phyloP scores from a whole-genome alignment of 495 filamentous ascomycete genomes.

The Hypoxylon trugodes region DNA sequence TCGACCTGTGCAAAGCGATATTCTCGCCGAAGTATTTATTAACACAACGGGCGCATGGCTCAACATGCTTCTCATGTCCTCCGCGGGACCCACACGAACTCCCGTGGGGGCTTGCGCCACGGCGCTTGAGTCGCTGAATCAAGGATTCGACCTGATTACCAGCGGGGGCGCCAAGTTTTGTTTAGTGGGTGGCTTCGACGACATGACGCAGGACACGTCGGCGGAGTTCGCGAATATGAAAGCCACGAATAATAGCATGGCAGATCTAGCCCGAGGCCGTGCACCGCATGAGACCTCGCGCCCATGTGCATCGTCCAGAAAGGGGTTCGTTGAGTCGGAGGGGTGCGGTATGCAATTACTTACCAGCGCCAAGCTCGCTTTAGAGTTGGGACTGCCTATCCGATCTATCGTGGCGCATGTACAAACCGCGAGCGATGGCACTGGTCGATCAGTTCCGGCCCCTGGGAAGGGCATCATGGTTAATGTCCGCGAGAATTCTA shows the following conservation, averaged over 20 bases:
- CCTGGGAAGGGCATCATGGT: slow-evolving; percentile 96
- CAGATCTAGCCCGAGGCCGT: slow-evolving; percentile 91
- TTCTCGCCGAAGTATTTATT: slow-evolving; percentile 98
- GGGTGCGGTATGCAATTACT: slow-evolving; percentile 97
- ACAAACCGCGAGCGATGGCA: slow-evolving; percentile 97
- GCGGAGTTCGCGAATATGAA: slow-evolving; percentile 99
- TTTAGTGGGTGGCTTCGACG: slow-evolving; percentile 97
- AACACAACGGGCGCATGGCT: slow-evolving; percentile 99
- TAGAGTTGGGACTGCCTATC: slow-evolving; percentile 98
- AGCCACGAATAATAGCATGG: slow-evolving; percentile 93
- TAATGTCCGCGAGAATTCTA: slow-evolving; percentile 84
- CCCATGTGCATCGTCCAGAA: slow-evolving; percentile 92
- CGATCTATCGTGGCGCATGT: slow-evolving; percentile 92
- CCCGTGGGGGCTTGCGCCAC: slow-evolving; percentile 97
- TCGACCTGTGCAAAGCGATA: slow-evolving; percentile 96
- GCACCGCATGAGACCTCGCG: slow-evolving; percentile 96
- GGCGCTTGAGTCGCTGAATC: slow-evolving; percentile 93
- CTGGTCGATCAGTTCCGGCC: slow-evolving; percentile 95
- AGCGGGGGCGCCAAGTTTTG: slow-evolving; percentile 97
- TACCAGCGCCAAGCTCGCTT: slow-evolving; percentile 90
- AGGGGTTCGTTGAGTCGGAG: slow-evolving; percentile 98
- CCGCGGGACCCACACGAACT: slow-evolving; percentile 96
- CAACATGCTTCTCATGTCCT: slow-evolving; percentile 96
- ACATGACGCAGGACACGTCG: slow-evolving; percentile 97
- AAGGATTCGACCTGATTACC: slow-evolving; percentile 95